Evolutionary conservation across 345 rosid genomes (phyloP), one percentile per base, ranked within the genome.

Genomic region (Psidium guajava): DNA sequence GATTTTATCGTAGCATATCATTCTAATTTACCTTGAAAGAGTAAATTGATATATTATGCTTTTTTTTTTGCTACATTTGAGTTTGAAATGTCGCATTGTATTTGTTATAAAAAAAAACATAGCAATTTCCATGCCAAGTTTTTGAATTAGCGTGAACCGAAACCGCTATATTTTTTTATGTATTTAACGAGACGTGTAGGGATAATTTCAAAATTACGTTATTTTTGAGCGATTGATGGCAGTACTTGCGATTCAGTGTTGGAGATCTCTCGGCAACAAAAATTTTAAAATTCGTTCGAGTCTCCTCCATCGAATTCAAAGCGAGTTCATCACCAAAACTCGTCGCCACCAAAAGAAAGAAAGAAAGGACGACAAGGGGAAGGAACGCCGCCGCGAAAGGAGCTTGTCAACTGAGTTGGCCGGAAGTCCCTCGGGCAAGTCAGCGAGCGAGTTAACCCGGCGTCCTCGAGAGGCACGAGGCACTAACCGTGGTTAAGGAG

Each of bases 181-280:
- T 13, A 6, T 28, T 28, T 36, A 64, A 28, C 44, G 1, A 64
- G 44, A 32, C 13, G n/a, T 1, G 1, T 0, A 28, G 42, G 1
- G 2, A 16, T 3, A 18, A 28, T 28, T 61, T 7, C 75, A 61
- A 61, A 61, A 13, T 61, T n/a, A 0, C 11, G n/a, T 28, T 8
- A 28, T 28, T 61, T 16, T 28, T 1, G 0, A 7, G 42, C 7
- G 75, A 64, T 64, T 32, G 0, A 32, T 6, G 2, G 3, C 47
- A 21, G 0, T 1, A 8, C 1, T 61, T 16, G 20, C 0, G 0
- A 61, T 6, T 61, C 6, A 6, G 22, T 20, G 22, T 6, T 2
- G 0, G 1, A 10, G 2, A 61, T 61, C 42, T 61, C 40, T 8
- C 11, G 0, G 2, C 3, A 3, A 27, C 11, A 13, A 27, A 61